phyloP scores from a whole-genome alignment of 2,329 filamentous ascomycete species.

The Clonostachys solani region DNA sequence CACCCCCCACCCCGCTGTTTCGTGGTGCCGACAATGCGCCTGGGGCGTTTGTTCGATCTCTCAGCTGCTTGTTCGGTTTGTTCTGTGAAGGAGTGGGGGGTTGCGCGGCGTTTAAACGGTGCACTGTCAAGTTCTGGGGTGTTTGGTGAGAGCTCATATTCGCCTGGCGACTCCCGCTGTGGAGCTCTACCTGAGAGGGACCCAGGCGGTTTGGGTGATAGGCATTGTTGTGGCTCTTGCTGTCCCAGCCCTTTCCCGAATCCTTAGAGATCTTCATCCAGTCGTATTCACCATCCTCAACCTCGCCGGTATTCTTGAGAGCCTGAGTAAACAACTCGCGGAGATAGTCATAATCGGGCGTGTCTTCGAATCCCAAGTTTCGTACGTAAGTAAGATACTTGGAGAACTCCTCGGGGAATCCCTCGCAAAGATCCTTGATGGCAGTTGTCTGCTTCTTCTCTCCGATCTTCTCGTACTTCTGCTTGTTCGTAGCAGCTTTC shows the following conservation, averaged over 20 bases:
- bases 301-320: constrained; percentile 87
- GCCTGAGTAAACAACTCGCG: constrained; percentile 95
- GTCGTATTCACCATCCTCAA: constrained; percentile 98
- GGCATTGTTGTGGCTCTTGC: constrained; percentile 59
- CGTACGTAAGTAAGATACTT: constrained; percentile 97
- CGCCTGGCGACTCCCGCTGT: constrained; percentile 65
- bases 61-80: constrained; percentile 74
- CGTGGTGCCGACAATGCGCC: constrained; percentile 72
- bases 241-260: constrained; percentile 84
- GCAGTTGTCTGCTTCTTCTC: constrained; percentile 99
- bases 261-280: constrained; percentile 96
- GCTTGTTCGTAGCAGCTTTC: constrained; percentile 77
- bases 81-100: constrained; percentile 83
- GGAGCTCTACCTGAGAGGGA: constrained; percentile 79
- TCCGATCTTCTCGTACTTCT: constrained; percentile 99
- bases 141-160: constrained; percentile 59
- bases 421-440: constrained; percentile 95
- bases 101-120: constrained; percentile 92
- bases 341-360: constrained; percentile 96
- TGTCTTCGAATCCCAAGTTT: constrained; percentile 97
- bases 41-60: constrained; percentile 72
- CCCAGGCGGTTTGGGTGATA: constrained; percentile 75
- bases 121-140: constrained; percentile 64
- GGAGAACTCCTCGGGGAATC: constrained; percentile 95
- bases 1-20: constrained; percentile 68